Conservation (phyloP, 768 basidiomycete species). For the Mycena haematopus region DNA sequence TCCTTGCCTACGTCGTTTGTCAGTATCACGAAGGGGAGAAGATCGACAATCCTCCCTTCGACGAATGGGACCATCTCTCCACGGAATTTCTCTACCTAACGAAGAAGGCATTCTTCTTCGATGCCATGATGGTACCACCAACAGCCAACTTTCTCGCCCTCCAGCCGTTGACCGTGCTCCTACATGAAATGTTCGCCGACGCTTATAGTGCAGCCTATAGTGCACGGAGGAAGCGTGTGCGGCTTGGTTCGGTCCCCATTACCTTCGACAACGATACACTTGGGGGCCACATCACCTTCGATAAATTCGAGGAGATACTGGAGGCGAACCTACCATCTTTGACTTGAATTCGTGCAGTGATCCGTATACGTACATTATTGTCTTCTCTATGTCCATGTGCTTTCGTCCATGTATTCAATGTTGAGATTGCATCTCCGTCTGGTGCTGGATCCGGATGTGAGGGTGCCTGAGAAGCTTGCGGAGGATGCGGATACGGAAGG, state of each 20-base stretch:
- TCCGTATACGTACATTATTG: too few relatives aligned
- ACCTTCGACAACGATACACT: neutral
- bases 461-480: neutral
- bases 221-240: neutral
- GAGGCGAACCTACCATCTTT: conserved; percentile 4
- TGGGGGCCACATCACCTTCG: too few relatives aligned
- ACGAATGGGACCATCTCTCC: neutral
- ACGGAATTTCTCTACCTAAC: neutral
- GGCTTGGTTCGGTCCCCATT: neutral
- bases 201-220: too few relatives aligned
- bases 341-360: conserved; percentile 1
- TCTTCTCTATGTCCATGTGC: too few relatives aligned
- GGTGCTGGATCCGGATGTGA: neutral
- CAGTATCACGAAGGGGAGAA: neutral
- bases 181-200: neutral
- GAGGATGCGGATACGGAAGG: neutral
- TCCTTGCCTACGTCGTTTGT: neutral
- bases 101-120: neutral
- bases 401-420: too few relatives aligned
- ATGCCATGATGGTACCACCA: neutral
- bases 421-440: too few relatives aligned
- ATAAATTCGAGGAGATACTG: too few relatives aligned
- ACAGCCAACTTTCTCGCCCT: conserved; percentile 6
- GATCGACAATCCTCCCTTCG: neutral
- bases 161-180: neutral